Conservation (phyloP, 257 asterid species). For the Solanum okadae region DNA sequence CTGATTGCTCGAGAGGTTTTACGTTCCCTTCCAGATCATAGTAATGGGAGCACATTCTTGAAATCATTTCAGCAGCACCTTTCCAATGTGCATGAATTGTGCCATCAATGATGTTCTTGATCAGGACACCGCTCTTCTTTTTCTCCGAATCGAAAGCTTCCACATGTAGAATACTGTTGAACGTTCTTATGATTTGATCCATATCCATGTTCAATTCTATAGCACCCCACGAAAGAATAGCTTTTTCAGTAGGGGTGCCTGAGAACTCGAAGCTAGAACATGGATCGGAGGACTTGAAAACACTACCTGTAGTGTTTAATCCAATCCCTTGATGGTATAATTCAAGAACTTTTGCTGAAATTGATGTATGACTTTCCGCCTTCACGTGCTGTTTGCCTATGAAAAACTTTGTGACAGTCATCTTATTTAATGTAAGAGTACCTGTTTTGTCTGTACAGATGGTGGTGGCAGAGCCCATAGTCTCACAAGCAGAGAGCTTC, state of each 20-base stretch:
- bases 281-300: slow-evolving; percentile 1
- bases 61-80: slow-evolving; percentile 77
- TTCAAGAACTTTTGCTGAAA: slow-evolving; percentile 14
- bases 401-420: slow-evolving; percentile 37
- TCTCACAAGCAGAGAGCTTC: slow-evolving; percentile 47
- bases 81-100: slow-evolving; percentile 52
- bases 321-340: slow-evolving; percentile 30
- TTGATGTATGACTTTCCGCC: background rate
- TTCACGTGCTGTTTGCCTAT: slow-evolving; percentile 12
- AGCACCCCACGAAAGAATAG: slow-evolving; percentile 75
- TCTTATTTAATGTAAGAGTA: slow-evolving; percentile 33
- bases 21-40: slow-evolving; percentile 35
- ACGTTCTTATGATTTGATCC: slow-evolving; percentile 26
- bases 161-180: slow-evolving; percentile 28
- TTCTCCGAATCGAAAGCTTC: slow-evolving; percentile 75
- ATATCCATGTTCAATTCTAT: slow-evolving; percentile 39
- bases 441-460: slow-evolving; percentile 48
- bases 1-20: slow-evolving; percentile 9
- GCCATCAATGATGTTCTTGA: slow-evolving; percentile 23
- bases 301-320: slow-evolving; percentile 45
- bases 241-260: slow-evolving; percentile 83
- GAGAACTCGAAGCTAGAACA: slow-evolving; percentile 34
- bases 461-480: slow-evolving; percentile 48
- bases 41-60: slow-evolving; percentile 43
- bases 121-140: slow-evolving; percentile 57